Percentiles rank a stretch among this genome's conserved stretches.
Evolutionary conservation across 495 filamentous ascomycete species (phyloP).

Genomic region (Xylaria scruposa): DNA sequence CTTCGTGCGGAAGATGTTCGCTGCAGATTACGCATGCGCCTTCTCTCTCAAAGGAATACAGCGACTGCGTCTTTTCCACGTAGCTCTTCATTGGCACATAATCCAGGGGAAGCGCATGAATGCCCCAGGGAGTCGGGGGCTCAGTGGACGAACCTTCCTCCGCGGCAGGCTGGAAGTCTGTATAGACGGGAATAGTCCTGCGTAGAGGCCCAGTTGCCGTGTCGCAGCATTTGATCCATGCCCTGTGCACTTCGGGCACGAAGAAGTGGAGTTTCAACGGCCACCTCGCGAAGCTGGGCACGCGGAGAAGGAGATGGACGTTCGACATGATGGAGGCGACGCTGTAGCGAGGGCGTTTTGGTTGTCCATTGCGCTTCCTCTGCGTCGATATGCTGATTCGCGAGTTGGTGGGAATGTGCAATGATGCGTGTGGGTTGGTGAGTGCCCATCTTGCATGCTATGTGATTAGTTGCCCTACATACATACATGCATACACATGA

Average conservation of each 20-base stretch:
- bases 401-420: constrained; percentile 68
- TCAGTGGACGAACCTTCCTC: constrained; percentile 7
- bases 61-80: constrained; percentile 70
- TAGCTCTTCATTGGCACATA: constrained; percentile 70
- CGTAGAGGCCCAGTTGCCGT: constrained; percentile 56
- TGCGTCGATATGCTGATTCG: constrained; percentile 53
- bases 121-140: constrained; percentile 45
- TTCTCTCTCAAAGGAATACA: constrained; percentile 66
- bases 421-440: constrained; percentile 78
- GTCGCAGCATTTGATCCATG: constrained; percentile 70
- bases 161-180: constrained; percentile 54
- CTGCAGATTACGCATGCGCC: constrained; percentile 70
- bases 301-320: constrained; percentile 78
- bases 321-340: constrained; percentile 71
- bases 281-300: constrained; percentile 78
- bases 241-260: constrained; percentile 65
- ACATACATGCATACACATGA: not conserved
- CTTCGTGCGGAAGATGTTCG: constrained; percentile 50
- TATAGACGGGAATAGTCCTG: constrained; percentile 57
- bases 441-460: constrained; percentile 78
- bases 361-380: constrained; percentile 50
- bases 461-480: constrained; percentile 16
- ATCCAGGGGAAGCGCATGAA: constrained; percentile 67
- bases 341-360: constrained; percentile 60
- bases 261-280: constrained; percentile 88